phyloP scores from a whole-genome alignment of 192 early-diverging fungal species.

The Chytriomyces confervae region DNA sequence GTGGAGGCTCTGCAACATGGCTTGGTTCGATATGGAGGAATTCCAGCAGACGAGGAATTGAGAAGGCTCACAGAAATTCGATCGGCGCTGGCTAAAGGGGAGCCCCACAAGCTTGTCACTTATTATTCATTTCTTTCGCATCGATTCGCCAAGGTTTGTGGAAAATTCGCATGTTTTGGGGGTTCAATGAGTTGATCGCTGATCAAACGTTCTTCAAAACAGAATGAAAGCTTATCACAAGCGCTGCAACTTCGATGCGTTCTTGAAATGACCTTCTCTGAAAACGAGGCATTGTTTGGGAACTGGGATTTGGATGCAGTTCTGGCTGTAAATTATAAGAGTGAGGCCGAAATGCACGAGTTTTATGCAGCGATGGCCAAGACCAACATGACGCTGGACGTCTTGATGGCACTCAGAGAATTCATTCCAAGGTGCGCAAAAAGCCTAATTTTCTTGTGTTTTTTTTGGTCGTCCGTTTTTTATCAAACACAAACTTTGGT shows the following conservation, averaged over 20 bases:
- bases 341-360: not conserved
- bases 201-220: not conserved
- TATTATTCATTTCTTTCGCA: conserved; percentile 21
- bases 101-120: not conserved
- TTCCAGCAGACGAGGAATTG: conserved; percentile 7
- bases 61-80: not conserved
- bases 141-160: conserved; percentile 3
- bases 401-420: not conserved
- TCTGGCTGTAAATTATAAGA: conserved; percentile 9
- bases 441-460: not conserved
- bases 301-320: not conserved
- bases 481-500: not conserved
- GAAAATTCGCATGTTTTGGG: not conserved
- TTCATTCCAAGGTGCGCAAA: conserved; percentile 3
- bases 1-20: conserved; percentile 3
- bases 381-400: not conserved
- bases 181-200: not conserved
- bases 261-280: not conserved
- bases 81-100: not conserved
- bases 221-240: conserved; percentile 1
- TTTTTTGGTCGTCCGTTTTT: not conserved
- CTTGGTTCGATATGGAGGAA: conserved; percentile 20
- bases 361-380: not conserved
- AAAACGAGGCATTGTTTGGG: not conserved
- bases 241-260: not conserved